A percentile compares a stretch with the other conserved stretches of the same genome.
Conservation (phyloP, 2,329 filamentous ascomycete species). For the Phialophora expanda region DNA sequence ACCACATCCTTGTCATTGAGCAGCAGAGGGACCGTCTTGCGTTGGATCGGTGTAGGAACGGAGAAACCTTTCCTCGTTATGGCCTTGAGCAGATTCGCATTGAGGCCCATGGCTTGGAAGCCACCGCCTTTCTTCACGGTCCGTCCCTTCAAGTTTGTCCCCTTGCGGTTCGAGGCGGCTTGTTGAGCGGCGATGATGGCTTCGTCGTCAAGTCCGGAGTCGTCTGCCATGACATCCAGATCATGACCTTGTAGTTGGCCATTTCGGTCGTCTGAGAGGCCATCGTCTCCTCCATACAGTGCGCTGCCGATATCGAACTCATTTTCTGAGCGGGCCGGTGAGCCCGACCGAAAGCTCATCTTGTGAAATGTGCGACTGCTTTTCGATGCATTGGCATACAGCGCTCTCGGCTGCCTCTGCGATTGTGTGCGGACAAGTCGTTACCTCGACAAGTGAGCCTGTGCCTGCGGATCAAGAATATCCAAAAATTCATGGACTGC, state of each 20-base stretch:
- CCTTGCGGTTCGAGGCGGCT: constrained; percentile 84
- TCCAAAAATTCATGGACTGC: constrained; percentile 19
- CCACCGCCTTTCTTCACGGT: constrained; percentile 93
- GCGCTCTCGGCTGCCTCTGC: not conserved
- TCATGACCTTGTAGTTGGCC: constrained; percentile 40
- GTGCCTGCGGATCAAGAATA: constrained; percentile 22
- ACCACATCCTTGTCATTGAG: constrained; percentile 94
- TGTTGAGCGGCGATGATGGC: constrained; percentile 90
- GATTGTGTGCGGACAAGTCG: not conserved
- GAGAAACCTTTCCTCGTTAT: constrained; percentile 94
- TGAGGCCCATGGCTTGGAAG: constrained; percentile 93
- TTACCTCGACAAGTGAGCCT: not conserved
- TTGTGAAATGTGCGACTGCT: not conserved
- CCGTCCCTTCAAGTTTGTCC: constrained; percentile 78
- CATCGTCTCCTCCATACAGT: constrained; percentile 68
- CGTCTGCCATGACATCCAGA: constrained; percentile 56
- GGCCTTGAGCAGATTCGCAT: constrained; percentile 81
- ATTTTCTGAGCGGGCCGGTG: constrained; percentile 83
- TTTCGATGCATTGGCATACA: not conserved
- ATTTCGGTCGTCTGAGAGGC: constrained; percentile 40
- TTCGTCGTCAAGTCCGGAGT: constrained; percentile 67
- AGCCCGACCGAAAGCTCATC: constrained; percentile 58
- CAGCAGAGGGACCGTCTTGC: constrained; percentile 92
- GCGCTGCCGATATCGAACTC: constrained; percentile 88
- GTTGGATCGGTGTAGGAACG: constrained; percentile 94